Evolutionary conservation across 108 stramenopile species (phyloP).

Genomic region (Aurantiochytrium sp.): DNA sequence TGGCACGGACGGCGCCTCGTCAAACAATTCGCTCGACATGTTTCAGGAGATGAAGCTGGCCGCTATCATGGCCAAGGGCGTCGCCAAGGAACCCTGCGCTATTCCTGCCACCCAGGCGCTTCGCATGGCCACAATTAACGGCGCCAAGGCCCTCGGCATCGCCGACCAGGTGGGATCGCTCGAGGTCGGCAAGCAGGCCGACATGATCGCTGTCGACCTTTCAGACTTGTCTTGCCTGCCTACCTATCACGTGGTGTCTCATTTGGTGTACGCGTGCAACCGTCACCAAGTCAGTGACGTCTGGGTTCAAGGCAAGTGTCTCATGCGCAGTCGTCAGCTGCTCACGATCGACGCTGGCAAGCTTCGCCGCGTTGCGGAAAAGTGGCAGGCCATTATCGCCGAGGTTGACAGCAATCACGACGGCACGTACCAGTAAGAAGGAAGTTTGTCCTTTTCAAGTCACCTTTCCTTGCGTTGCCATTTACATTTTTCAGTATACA

Average conservation of each 20-base stretch:
- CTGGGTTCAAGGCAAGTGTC: not conserved
- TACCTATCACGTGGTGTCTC: conserved; percentile 8
- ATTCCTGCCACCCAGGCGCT: not conserved
- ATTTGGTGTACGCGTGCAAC: conserved; percentile 11
- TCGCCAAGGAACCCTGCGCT: not conserved
- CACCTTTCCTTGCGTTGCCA: no score
- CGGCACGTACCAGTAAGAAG: not conserved
- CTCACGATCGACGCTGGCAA: not conserved
- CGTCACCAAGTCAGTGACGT: not conserved
- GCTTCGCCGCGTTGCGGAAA: not conserved
- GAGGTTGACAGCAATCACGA: not conserved
- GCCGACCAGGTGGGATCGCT: conserved; percentile 5
- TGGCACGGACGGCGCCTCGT: conserved; percentile 22
- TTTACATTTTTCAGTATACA: no score
- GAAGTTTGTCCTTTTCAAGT: no score
- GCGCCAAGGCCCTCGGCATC: conserved; percentile 21
- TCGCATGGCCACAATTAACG: conserved; percentile 28
- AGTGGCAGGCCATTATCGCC: not conserved
- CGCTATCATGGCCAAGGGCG: conserved; percentile 21
- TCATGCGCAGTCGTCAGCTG: not conserved
- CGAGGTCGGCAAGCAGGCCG: conserved; percentile 22
- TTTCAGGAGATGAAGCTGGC: conserved; percentile 12
- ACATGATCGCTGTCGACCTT: conserved; percentile 18
- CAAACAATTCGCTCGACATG: conserved; percentile 29
- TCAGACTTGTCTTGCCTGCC: not conserved